A percentile compares a stretch with the other conserved stretches of the same genome.
These are phyloP conservation scores for Amanita pseudoporphyria DNA, from an alignment of 768 basidiomycete species.

Conservation along the genomic window DNA sequence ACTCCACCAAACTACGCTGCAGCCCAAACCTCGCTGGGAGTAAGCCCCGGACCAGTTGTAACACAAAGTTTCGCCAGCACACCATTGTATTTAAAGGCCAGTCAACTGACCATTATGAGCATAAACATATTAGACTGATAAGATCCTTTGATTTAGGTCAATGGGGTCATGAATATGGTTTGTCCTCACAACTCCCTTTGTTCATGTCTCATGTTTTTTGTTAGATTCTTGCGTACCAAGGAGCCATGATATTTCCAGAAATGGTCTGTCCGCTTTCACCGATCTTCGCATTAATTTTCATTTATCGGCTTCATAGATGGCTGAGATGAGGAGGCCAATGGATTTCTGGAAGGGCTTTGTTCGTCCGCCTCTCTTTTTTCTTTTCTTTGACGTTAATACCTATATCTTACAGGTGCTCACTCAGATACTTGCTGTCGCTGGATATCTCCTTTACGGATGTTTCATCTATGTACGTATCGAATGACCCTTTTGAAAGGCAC, in stretches of 20 bases:
- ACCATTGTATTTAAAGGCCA: conserved; percentile 26
- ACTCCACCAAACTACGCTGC: conserved; percentile 42
- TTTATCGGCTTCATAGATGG: conserved; percentile 32
- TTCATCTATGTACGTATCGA: conserved; percentile 31
- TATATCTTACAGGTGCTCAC: conserved; percentile 22
- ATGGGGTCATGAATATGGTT: conserved; percentile 57
- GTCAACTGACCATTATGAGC: too few species aligned
- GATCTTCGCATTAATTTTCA: background rate
- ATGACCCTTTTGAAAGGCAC: background rate
- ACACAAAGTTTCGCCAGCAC: conserved; percentile 26
- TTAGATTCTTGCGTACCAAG: conserved; percentile 49
- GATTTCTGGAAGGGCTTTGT: conserved; percentile 66
- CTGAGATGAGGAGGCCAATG: conserved; percentile 59
- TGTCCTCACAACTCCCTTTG: background rate
- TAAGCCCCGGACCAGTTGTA: conserved; percentile 22
- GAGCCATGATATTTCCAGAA: conserved; percentile 38
- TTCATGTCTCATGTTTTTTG: background rate
- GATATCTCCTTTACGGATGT: conserved; percentile 47
- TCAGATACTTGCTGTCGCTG: conserved; percentile 39
- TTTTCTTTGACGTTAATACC: background rate
- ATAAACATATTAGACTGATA: background rate
- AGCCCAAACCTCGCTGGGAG: conserved; percentile 27
- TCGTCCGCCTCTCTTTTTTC: conserved; percentile 4
- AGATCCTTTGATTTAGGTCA: conserved; percentile 24
- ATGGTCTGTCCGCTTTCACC: conserved; percentile 17